Evolutionary conservation across 2,329 filamentous ascomycete species (phyloP).

Genomic region (Trichoderma gracile): DNA sequence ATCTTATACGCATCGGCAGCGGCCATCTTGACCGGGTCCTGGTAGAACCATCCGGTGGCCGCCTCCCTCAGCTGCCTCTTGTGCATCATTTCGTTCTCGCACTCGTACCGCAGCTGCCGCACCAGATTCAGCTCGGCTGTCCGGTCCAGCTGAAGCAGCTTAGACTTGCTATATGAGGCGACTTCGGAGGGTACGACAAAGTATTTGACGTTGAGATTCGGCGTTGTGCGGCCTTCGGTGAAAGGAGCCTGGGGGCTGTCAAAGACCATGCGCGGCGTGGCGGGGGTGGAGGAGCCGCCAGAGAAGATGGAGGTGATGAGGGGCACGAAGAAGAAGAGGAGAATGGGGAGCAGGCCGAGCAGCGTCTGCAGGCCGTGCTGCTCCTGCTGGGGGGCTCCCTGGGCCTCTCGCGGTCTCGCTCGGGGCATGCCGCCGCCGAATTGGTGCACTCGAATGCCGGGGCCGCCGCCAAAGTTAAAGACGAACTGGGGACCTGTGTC

Average conservation of each 20-base stretch:
- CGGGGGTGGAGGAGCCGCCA: slow-evolving; percentile 43
- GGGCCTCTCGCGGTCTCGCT: slow-evolving; percentile 69
- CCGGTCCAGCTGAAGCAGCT: slow-evolving; percentile 74
- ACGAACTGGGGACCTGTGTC: slow-evolving; percentile 85
- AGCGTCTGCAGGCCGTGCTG: slow-evolving; percentile 60
- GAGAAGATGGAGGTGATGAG: slow-evolving; percentile 79
- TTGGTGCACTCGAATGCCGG: slow-evolving; percentile 90
- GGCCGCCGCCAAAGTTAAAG: slow-evolving; percentile 90
- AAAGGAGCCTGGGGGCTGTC: slow-evolving; percentile 69
- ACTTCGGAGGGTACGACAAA: slow-evolving; percentile 81
- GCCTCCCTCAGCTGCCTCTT: slow-evolving; percentile 70
- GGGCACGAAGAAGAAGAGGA: slow-evolving; percentile 85
- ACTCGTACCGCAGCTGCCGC: slow-evolving; percentile 65
- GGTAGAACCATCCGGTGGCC: slow-evolving; percentile 84
- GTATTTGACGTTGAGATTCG: slow-evolving; percentile 74
- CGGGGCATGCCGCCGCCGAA: slow-evolving; percentile 82
- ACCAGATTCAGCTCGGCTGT: slow-evolving; percentile 75
- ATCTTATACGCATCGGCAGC: slow-evolving; percentile 59
- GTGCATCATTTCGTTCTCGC: slow-evolving; percentile 69
- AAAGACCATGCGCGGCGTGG: slow-evolving; percentile 72
- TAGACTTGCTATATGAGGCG: slow-evolving; percentile 64
- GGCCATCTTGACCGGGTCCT: slow-evolving; percentile 76
- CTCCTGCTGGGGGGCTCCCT: slow-evolving; percentile 49
- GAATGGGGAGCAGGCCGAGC: slow-evolving; percentile 78
- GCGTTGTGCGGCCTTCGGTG: slow-evolving; percentile 71